Evolutionary conservation across 2,329 filamentous ascomycete species (phyloP), one percentile per base, ranked within the genome.

Genomic region (Arthrobotrys sphaeroides): DNA sequence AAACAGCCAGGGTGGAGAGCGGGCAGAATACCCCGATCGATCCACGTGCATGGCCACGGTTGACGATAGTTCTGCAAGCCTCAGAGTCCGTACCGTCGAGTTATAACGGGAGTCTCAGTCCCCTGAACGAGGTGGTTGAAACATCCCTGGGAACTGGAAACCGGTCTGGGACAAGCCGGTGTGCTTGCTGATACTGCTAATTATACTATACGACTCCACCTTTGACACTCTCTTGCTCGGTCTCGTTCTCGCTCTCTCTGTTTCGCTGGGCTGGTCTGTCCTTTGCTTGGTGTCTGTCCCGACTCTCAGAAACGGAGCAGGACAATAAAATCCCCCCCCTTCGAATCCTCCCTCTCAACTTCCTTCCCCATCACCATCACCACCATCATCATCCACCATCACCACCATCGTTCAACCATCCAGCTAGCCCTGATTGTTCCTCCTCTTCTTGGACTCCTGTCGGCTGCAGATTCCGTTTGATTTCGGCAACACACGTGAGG

Each of bases 401-500:
- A n/a, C 22, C 26, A 18, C 33, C 38, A 49, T 13, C 16, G 20
- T 26, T 18, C 55, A 62, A 20, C 18, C 31, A 28, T 57, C 42
- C 22, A n/a, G n/a, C n/a, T n/a, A n/a, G n/a, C 13, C 62, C 38
- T 66, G 61, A 64, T 67, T 64, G 60, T 66, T 51, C 61, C 57
- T 74, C 47, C 69, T 74, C 55, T 60, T 61, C 61, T 74, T 36
- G 55, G 62, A 61, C 61, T 61, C 33, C 38, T 53, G 43, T 74
- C 62, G 70, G 69, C 69, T 66, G 59, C 60, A 36, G 53, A 49
- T 33, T 60, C 69, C 69, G 53, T 73, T 67, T 73, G 36, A 45
- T 47, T 62, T 68, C 70, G 62, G 62, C 70, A 74, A 74, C 70
- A 74, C 70, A 74, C 70, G 70, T 74, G 70, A 74, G 70, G 62